A percentile compares a stretch with the other conserved stretches of the same genome.
Evolutionary conservation across 805 yeast genomes (phyloP).

Genomic region (Tetrapisispora taiwanensis): DNA sequence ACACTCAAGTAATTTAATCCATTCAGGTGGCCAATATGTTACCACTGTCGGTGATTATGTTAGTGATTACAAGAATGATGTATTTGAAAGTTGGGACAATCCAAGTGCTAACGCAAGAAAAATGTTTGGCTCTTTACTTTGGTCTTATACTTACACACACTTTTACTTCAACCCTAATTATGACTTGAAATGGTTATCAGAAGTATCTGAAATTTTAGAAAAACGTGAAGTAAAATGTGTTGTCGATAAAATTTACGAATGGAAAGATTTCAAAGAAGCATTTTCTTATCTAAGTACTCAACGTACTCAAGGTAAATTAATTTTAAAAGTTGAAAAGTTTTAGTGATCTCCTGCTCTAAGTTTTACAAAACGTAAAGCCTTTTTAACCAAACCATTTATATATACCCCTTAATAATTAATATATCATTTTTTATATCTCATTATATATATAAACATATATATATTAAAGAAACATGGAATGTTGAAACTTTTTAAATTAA

Average conservation of each 20-base stretch:
- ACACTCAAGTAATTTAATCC: slow-evolving; percentile 35
- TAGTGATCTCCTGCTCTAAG: slow-evolving; percentile 7
- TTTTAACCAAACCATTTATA: background rate
- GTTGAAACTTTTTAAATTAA: background rate
- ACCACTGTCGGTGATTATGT: slow-evolving; percentile 57
- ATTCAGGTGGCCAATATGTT: slow-evolving; percentile 41
- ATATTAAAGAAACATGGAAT: background rate
- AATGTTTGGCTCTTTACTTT: slow-evolving; percentile 27
- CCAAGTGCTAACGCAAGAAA: slow-evolving; percentile 30
- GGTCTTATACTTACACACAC: slow-evolving; percentile 31
- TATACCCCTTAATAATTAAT: slow-evolving; percentile 1
- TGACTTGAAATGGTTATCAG: slow-evolving; percentile 31
- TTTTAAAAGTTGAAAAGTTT: slow-evolving; percentile 38
- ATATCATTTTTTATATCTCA: background rate
- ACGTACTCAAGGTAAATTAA: slow-evolving; percentile 58
- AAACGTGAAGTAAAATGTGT: slow-evolving; percentile 37
- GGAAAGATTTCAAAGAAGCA: slow-evolving; percentile 49
- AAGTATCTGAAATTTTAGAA: slow-evolving; percentile 38
- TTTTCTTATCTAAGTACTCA: slow-evolving; percentile 40
- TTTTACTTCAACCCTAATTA: slow-evolving; percentile 29
- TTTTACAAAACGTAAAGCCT: background rate
- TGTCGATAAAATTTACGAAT: slow-evolving; percentile 47
- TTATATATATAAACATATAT: background rate
- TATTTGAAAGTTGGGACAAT: slow-evolving; percentile 29
- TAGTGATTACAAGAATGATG: slow-evolving; percentile 31